phyloP scores from a whole-genome alignment of 2,329 filamentous ascomycete genomes.

The Pseudocercospora musae region DNA sequence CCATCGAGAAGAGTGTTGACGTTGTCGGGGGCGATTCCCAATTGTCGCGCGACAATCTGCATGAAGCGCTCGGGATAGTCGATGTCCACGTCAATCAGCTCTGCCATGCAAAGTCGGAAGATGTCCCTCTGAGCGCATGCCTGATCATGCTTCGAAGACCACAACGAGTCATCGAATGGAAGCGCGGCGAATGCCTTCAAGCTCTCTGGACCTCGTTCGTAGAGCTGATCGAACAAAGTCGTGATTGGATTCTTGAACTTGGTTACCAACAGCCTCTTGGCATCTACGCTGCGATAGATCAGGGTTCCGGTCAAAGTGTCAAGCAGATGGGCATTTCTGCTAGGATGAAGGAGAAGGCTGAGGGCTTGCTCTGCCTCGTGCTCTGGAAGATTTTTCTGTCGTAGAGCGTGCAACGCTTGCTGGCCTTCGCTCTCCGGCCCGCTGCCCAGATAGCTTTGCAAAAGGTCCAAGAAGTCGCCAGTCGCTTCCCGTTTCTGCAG shows the following conservation, averaged over 20 bases:
- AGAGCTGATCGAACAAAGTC: slow-evolving; percentile 44
- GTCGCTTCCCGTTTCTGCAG: slow-evolving; percentile 34
- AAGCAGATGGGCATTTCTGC: slow-evolving; percentile 32
- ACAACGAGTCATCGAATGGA: slow-evolving; percentile 41
- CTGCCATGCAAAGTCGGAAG: slow-evolving; percentile 75
- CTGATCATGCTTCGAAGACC: slow-evolving; percentile 44
- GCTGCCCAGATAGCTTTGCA: slow-evolving; percentile 27
- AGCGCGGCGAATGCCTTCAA: slow-evolving; percentile 44
- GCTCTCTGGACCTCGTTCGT: slow-evolving; percentile 45
- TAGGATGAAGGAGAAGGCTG: slow-evolving; percentile 42
- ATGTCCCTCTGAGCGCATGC: slow-evolving; percentile 54
- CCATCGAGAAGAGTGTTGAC: slow-evolving; percentile 69
- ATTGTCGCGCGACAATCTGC: slow-evolving; percentile 57
- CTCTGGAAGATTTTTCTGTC: slow-evolving; percentile 33
- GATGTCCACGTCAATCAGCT: slow-evolving; percentile 84
- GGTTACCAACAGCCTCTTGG: slow-evolving; percentile 40
- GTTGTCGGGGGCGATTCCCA: slow-evolving; percentile 51
- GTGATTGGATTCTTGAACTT: slow-evolving; percentile 40
- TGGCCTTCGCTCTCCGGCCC: slow-evolving; percentile 41
- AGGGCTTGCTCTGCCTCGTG: slow-evolving; percentile 41
- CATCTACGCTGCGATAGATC: slow-evolving; percentile 32
- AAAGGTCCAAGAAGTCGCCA: slow-evolving; percentile 21
- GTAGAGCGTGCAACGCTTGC: slow-evolving; percentile 34
- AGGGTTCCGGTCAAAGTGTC: slow-evolving; percentile 40
- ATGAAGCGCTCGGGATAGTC: slow-evolving; percentile 63